These are phyloP conservation scores for Plasmodium inui DNA, from an alignment of 169 alveolate genomes.

Conservation along the genomic window DNA sequence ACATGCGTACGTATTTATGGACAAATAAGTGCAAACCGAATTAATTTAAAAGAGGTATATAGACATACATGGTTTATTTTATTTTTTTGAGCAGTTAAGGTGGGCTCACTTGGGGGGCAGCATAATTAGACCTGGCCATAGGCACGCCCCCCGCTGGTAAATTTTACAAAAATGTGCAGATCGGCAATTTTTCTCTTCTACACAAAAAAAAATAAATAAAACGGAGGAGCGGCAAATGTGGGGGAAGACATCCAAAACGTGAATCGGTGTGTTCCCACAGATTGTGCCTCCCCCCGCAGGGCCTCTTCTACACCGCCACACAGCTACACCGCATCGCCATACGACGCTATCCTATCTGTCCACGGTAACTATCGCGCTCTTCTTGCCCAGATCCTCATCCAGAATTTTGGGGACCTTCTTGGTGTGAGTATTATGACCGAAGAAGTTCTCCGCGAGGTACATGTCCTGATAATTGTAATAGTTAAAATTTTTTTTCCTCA, in stretches of 20 bases:
- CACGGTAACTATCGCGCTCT: constrained; percentile 43
- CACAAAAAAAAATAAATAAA: no score
- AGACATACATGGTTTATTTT: neutral
- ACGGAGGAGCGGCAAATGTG: no score
- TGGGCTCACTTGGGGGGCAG: neutral
- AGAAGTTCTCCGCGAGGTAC: constrained; percentile 32
- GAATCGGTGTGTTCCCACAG: no score
- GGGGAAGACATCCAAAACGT: no score
- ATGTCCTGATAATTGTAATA: constrained; percentile 58
- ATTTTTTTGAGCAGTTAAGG: neutral
- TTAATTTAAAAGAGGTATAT: neutral
- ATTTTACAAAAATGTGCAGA: no score
- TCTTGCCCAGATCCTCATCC: constrained; percentile 37
- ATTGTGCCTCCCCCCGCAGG: no score
- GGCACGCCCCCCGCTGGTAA: neutral
- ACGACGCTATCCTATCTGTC: no score
- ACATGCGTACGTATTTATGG: neutral
- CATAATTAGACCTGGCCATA: neutral
- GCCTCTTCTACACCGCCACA: no score
- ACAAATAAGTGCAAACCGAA: neutral
- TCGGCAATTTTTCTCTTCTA: no score
- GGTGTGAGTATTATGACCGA: constrained; percentile 60
- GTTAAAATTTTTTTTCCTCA: constrained; percentile 44
- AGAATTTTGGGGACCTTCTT: constrained; percentile 54
- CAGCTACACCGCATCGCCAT: no score